A percentile compares a stretch with the other conserved stretches of the same genome.
phyloP scores from a whole-genome alignment of 2,329 filamentous ascomycete genomes.

The Claviceps cyperi region DNA sequence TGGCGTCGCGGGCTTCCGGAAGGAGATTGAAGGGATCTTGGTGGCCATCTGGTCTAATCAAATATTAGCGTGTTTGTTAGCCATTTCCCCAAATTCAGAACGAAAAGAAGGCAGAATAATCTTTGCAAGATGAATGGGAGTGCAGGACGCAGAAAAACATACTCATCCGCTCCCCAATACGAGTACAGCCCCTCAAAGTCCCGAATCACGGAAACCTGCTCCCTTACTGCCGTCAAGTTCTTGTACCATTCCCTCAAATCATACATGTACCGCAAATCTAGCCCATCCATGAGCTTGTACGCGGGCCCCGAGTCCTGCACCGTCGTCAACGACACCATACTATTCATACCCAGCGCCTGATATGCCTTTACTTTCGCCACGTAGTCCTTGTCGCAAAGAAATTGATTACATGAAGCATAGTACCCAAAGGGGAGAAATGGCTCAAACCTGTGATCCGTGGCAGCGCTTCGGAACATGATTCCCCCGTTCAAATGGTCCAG shows the following conservation, averaged over 20 bases:
- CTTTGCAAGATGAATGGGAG: too few relatives aligned
- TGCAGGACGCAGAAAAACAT: constrained; percentile 6
- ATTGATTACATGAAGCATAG: constrained; percentile 28
- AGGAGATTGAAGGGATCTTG: constrained; percentile 38
- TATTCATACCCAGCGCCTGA: constrained; percentile 25
- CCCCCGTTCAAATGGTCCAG: constrained; percentile 31
- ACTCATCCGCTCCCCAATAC: constrained; percentile 33
- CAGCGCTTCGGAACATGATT: constrained; percentile 23
- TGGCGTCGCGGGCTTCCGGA: constrained; percentile 24
- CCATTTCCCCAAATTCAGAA: too few relatives aligned
- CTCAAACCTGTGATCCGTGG: constrained; percentile 20
- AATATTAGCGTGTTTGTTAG: too few relatives aligned
- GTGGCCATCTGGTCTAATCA: constrained; percentile 37
- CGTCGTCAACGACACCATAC: constrained; percentile 28
- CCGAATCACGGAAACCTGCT: constrained; percentile 25
- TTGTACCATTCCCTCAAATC: constrained; percentile 29
- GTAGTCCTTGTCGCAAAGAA: constrained; percentile 25
- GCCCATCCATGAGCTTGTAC: constrained; percentile 25
- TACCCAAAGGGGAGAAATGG: constrained; percentile 31
- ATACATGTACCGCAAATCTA: constrained; percentile 29
- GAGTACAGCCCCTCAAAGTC: constrained; percentile 26
- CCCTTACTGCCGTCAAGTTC: constrained; percentile 25
- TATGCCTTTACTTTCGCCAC: constrained; percentile 19
- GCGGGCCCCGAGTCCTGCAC: constrained; percentile 22
- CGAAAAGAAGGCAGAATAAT: too few relatives aligned